These are phyloP conservation scores for Aspergillus aculeatinus DNA, from an alignment of 2,329 filamentous ascomycete species.

Conservation along the genomic window DNA sequence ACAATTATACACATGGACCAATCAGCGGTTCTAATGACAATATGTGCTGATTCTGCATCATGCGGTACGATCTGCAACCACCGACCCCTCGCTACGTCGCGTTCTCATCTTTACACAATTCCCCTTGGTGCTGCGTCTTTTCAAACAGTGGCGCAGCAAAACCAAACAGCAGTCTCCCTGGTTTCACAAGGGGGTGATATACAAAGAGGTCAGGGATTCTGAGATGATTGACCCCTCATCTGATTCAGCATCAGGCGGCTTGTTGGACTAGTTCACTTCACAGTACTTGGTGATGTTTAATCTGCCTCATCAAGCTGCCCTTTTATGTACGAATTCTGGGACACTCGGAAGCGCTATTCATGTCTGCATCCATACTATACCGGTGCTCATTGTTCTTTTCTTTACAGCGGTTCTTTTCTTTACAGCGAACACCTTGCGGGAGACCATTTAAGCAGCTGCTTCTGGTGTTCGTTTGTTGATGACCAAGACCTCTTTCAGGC, in stretches of 20 bases:
- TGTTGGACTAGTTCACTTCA: not conserved
- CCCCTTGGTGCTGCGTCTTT: not conserved
- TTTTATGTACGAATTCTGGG: not conserved
- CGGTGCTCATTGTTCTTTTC: not conserved
- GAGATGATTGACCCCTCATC: not conserved
- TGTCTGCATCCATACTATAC: not conserved
- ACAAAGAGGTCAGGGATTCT: not conserved
- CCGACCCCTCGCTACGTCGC: not conserved
- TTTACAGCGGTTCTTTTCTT: not conserved
- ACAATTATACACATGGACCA: not conserved
- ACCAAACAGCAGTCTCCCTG: not conserved
- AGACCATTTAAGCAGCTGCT: not conserved
- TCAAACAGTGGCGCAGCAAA: not conserved
- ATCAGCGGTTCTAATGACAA: not conserved
- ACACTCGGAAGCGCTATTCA: not conserved
- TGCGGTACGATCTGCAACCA: constrained; percentile 1
- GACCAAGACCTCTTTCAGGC: not conserved
- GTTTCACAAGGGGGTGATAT: not conserved
- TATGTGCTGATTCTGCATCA: not conserved
- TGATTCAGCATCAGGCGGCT: not conserved
- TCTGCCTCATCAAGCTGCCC: not conserved
- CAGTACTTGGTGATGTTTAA: not conserved
- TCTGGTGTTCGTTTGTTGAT: not conserved
- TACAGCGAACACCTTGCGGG: not conserved
- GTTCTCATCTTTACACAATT: not conserved